Evolutionary conservation across 176 grass and related monocot genomes (phyloP), one percentile per base, ranked within the genome.

Genomic region (Zizania latifolia): DNA sequence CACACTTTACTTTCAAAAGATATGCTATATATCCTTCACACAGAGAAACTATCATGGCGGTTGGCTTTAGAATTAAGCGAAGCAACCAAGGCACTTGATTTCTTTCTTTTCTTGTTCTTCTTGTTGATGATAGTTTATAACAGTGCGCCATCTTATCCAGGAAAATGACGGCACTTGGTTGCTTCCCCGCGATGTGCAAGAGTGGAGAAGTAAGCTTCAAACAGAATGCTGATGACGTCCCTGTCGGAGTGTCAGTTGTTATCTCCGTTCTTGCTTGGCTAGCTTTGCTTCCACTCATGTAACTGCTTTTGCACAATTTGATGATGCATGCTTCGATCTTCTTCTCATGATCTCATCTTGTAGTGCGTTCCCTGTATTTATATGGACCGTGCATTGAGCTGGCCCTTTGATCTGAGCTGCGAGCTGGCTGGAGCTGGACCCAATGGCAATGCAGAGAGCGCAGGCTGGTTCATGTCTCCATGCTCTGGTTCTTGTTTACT

Each of bases 141-240:
- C n/a, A 2, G 48, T 53, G 48, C 48, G 48, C 48, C 19, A 53
- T 53, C 48, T 65, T 10, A 32, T 71, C 15, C 14, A 74, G 11
- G 50, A 50, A 50, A 66, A 79, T 79, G 28, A 19, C 21, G 23
- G 50, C 37, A 36, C 45, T 4, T 58, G 5, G 50, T 75, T 75
- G 83, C 83, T 86, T 86, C 50, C 12, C 70, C 53, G 70, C 70
- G 34, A 80, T 60, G 62, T 54, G 31, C 40, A 19, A 46, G n/a
- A 59, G 34, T 23, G 77, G 70, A 75, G 70, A 75, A 76, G 84
- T 81, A 75, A 75, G 77, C 84, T 81, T 86, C 62, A 75, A 86
- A 76, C 84, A 81, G 41, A 86, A 86, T 55, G 1, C 33, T 86
- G 54, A 61, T 86, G 54, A 61, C 19, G 34, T 81, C 84, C 54